Evolutionary conservation across 1,139 yeast species (phyloP).

Genomic region (Kurtzmaniella quercitrusa): DNA sequence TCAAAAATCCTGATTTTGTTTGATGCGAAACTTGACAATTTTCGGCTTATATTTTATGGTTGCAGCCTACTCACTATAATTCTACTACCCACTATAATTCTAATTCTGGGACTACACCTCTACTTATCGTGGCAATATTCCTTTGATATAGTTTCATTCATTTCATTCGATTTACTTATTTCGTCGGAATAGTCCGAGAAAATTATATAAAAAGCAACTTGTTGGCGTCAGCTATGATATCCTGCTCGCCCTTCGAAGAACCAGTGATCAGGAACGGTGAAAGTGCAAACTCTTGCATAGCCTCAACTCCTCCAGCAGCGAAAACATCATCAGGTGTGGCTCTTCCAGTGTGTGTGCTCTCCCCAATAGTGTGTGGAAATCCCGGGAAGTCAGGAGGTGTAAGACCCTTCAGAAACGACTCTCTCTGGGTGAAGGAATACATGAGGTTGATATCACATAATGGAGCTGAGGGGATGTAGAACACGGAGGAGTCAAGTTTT

Average conservation of each 20-base stretch:
- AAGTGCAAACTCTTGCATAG: constrained; percentile 14
- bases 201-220: background rate
- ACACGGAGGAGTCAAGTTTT: constrained; percentile 32
- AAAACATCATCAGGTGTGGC: constrained; percentile 13
- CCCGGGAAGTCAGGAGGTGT: constrained; percentile 34
- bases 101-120: no score
- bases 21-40: no score
- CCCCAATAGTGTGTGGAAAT: constrained; percentile 22
- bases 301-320: constrained; percentile 13
- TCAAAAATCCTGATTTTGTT: no score
- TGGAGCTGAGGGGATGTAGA: constrained; percentile 27
- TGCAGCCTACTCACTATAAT: no score
- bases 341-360: constrained; percentile 16
- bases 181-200: no score
- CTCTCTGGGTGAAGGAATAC: constrained; percentile 21
- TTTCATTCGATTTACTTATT: no score
- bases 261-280: background rate
- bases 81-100: no score
- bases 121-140: no score
- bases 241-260: background rate
- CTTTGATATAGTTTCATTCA: no score
- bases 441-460: constrained; percentile 18
- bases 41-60: no score
- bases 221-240: background rate
- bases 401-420: constrained; percentile 17